These are phyloP conservation scores for Curvularia hawaiiensis DNA, from an alignment of 2,329 filamentous ascomycete genomes.

Conservation along the genomic window DNA sequence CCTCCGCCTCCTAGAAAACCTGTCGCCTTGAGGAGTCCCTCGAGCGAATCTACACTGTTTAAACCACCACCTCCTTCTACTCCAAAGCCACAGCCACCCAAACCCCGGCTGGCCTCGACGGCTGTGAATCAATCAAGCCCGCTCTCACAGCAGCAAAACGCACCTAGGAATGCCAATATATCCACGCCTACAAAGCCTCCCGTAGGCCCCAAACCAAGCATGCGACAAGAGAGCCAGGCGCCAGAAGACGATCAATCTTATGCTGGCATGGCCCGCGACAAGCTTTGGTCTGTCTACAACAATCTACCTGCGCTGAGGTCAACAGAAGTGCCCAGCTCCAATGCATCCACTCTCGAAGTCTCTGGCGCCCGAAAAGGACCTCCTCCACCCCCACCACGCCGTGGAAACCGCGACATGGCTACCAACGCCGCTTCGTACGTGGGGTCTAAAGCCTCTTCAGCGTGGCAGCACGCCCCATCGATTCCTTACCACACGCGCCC, in stretches of 20 bases:
- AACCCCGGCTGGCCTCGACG: constrained; percentile 38
- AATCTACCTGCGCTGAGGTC: constrained; percentile 44
- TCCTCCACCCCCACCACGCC: constrained; percentile 46
- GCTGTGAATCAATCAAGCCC: constrained; percentile 35
- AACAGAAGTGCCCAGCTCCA: constrained; percentile 20
- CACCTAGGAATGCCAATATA: constrained; percentile 31
- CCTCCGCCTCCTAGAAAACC: constrained; percentile 43
- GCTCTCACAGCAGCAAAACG: constrained; percentile 31
- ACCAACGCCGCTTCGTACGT: constrained; percentile 47
- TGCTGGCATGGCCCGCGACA: constrained; percentile 46
- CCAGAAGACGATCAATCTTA: constrained; percentile 39
- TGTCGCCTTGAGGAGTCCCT: constrained; percentile 47
- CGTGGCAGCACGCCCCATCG: constrained; percentile 43
- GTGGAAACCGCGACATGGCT: constrained; percentile 46
- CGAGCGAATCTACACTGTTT: constrained; percentile 32
- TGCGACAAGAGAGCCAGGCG: constrained; percentile 24
- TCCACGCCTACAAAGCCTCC: constrained; percentile 42
- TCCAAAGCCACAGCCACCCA: constrained; percentile 42
- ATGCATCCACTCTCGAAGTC: constrained; percentile 18
- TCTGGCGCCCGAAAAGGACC: constrained; percentile 27
- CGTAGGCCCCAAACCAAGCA: constrained; percentile 31
- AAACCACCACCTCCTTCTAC: constrained; percentile 23
- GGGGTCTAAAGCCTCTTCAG: constrained; percentile 42
- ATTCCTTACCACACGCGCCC: constrained; percentile 36
- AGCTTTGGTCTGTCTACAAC: constrained; percentile 49